These are phyloP conservation scores for Wickerhamiella infanticola DNA, from an alignment of 1,139 yeast species.

Conservation along the genomic window DNA sequence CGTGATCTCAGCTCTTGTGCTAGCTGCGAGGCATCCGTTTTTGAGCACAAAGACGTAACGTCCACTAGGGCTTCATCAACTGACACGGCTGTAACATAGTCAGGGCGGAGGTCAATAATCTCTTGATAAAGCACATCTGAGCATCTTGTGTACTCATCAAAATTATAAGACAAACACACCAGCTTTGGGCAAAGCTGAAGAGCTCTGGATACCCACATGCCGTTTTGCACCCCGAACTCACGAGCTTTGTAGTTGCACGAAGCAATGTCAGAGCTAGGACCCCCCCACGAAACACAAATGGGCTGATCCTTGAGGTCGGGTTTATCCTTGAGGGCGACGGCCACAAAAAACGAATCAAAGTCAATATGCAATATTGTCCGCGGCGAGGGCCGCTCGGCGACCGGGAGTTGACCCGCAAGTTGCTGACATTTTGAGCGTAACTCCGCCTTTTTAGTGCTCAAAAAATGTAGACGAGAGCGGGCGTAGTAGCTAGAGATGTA, in stretches of 20 bases:
- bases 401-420: neutral
- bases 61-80: slow-evolving; percentile 84
- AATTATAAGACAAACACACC: slow-evolving; percentile 52
- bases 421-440: slow-evolving; percentile 43
- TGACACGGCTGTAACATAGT: slow-evolving; percentile 65
- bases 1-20: slow-evolving; percentile 24
- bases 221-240: slow-evolving; percentile 55
- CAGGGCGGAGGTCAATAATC: slow-evolving; percentile 30
- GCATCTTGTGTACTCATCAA: slow-evolving; percentile 49
- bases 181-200: slow-evolving; percentile 47
- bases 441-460: slow-evolving; percentile 76
- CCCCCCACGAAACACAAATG: slow-evolving; percentile 75
- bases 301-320: slow-evolving; percentile 42
- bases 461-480: slow-evolving; percentile 72
- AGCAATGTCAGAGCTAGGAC: slow-evolving; percentile 53
- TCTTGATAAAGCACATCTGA: slow-evolving; percentile 41
- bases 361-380: slow-evolving; percentile 60
- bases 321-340: slow-evolving; percentile 52
- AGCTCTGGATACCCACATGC: slow-evolving; percentile 77
- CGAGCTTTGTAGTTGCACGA: slow-evolving; percentile 86
- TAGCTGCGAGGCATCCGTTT: slow-evolving; percentile 1
- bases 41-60: slow-evolving; percentile 28
- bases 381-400: neutral
- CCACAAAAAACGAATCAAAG: slow-evolving; percentile 86
- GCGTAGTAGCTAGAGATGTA: slow-evolving; percentile 59